Conservation (phyloP, 1,284 basidiomycete species). For the Serendipita sp. region DNA sequence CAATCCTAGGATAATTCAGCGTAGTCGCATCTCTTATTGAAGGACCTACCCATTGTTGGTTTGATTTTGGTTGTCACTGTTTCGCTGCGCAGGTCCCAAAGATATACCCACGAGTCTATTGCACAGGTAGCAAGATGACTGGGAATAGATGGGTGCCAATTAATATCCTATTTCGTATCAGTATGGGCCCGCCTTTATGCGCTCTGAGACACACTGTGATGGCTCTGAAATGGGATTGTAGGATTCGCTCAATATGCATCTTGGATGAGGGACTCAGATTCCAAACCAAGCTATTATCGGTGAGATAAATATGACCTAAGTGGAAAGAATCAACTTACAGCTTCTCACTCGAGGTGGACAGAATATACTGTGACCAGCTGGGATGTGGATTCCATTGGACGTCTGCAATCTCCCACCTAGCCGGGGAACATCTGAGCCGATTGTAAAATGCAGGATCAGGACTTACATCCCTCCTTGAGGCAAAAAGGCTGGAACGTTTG, state of each 20-base stretch:
- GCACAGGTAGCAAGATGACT: slow-evolving; percentile 65
- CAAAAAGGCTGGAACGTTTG: slow-evolving; percentile 79
- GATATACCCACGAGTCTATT: slow-evolving; percentile 72
- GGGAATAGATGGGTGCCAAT: slow-evolving; percentile 80
- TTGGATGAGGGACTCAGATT: slow-evolving; percentile 64
- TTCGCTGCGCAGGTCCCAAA: slow-evolving; percentile 68
- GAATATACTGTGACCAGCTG: slow-evolving; percentile 72
- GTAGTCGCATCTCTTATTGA: neutral
- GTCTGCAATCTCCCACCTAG: slow-evolving; percentile 80
- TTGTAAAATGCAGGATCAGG: neutral
- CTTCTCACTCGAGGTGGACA: slow-evolving; percentile 91
- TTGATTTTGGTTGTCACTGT: slow-evolving; percentile 24
- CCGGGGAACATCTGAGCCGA: neutral
- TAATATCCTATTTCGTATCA: slow-evolving; percentile 52
- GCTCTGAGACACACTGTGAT: slow-evolving; percentile 39
- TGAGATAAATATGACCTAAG: neutral
- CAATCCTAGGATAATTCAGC: slow-evolving; percentile 29
- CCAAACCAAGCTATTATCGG: slow-evolving; percentile 64
- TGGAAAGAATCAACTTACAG: slow-evolving; percentile 32
- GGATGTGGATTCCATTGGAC: slow-evolving; percentile 90
- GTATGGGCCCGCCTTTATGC: neutral
- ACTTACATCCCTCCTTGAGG: slow-evolving; percentile 73
- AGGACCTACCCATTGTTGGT: slow-evolving; percentile 45
- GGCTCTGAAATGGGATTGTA: slow-evolving; percentile 79
- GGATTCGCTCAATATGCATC: slow-evolving; percentile 62